Evolutionary conservation across 2,329 filamentous ascomycete species (phyloP), one percentile per base, ranked within the genome.

Genomic region (Torrubiellomyces zombiae): DNA sequence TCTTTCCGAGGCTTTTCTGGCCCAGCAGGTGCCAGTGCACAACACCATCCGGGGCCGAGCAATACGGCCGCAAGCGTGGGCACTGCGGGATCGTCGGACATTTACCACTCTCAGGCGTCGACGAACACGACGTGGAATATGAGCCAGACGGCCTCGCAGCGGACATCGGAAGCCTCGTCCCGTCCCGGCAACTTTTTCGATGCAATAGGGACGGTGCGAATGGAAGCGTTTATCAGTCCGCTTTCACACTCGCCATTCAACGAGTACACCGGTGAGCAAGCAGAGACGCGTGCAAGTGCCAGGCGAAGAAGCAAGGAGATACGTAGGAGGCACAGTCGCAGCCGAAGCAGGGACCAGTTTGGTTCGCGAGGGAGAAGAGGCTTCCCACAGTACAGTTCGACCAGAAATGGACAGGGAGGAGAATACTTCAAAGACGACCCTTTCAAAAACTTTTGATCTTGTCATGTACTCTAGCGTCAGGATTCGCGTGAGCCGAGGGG

Each of bases 141-240:
- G 45, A 56, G 53, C 31, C 56, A 51, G 31, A 45, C 42, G 22
- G 44, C 49, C 3, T 65, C 61, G 5, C 54, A 59, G 31, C 55
- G 62, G n/a, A 63, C 61, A 3, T 67, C 63, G 0, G 65, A 70
- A 32, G 60, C 62, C 3, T 69, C 63, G 1, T 64, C 60, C 7
- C 46, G 52, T 5, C 51, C 56, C 1, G 55, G 54, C 29, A 71
- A 72, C 47, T 85, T 89, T 54, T 89, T 89, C 42, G 83, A 91
- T 38, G 78, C 78, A 2, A 75, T 91, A 29, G 83, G 85, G 2
- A 95, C 85, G 2, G 72, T 95, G 23, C 72, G 89, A 15, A 95
- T 98, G 86, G 86, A 95, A 49, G 89, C 89, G 0, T 98, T 95
- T 47, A 91, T 98, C 37, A 71, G 60, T 38, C 70, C 70, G 1